Evolutionary conservation across 73 alveolate species (phyloP).

Genomic region (Paramecium biaurelia): DNA sequence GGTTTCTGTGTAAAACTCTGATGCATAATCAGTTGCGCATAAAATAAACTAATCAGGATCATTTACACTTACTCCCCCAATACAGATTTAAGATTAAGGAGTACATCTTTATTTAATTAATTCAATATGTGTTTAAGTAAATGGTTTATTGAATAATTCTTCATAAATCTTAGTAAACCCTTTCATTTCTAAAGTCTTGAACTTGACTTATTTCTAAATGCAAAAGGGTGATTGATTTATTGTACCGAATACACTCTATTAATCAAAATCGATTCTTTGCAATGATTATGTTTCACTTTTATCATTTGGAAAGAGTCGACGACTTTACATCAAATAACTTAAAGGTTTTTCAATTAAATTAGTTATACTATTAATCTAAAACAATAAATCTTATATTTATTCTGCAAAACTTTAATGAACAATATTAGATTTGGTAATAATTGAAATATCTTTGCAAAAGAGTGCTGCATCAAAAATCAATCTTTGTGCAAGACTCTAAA

Average conservation of each 20-base stretch:
- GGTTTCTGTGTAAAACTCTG: background rate
- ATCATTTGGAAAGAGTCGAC: background rate
- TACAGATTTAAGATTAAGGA: background rate
- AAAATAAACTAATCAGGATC: background rate
- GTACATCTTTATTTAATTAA: background rate
- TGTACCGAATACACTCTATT: background rate
- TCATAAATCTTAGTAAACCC: background rate
- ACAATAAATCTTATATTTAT: background rate
- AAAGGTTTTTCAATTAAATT: background rate
- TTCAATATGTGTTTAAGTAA: background rate
- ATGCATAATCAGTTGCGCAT: slow-evolving; percentile 10
- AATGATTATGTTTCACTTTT: background rate
- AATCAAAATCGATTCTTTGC: background rate
- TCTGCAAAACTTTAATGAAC: background rate
- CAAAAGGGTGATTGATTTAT: background rate
- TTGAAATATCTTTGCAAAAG: background rate
- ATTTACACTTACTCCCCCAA: background rate
- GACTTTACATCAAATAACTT: background rate
- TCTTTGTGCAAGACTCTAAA: background rate
- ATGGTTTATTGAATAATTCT: background rate
- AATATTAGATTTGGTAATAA: background rate
- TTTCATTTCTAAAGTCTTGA: background rate
- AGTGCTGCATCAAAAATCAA: background rate
- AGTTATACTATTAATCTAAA: background rate
- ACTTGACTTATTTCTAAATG: background rate